Base-by-base conservation (phyloP, 257 asterid species). In the Solanum tarapatanum region DNA sequence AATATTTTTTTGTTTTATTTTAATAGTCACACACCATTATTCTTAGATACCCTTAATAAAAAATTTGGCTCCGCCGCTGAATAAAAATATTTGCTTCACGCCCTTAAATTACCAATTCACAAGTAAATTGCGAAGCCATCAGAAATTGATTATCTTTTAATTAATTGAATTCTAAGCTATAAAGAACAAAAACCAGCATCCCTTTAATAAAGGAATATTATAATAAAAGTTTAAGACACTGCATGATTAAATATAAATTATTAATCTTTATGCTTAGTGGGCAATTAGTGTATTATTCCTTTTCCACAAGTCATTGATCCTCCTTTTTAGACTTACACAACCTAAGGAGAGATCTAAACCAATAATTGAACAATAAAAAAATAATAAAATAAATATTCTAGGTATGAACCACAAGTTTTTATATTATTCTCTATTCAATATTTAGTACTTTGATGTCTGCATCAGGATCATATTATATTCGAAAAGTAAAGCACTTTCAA, bases 291-390 rank as follows among this genome's bases (percentile, higher is more conserved):
- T 84, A 60, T 37, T 84, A 23, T 64, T 84, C 85, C 43, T 48
- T 76, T 76, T 76, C 12, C 41, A n/a, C 55, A 11, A 75, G 28
- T 82, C 37, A 82, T 48, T 82, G 28, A 17, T 82, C 64, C 16
- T 48, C 68, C 37, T 48, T 84, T 83, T 84, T 60, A 35, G 24
- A 68, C 36, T 35, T 6, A 5, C 26, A 35, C 24, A 64, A 84
- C 26, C 17, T 7, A 60, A 36, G 39, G 64, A 84, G 24, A 64
- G 77, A 35, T 84, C 77, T 64, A 28, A 33, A 60, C 21, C 64
- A 84, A 84, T 84, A 64, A 84, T 64, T 84, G 58, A 84, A 13
- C 77, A 62, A 64, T 64, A 64, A 84, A 68, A 28, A 48, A 48
- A n/a, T 64, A 64, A 26, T 21, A 21, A 35, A 24, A 51, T 23